Percentiles rank a stretch among this genome's conserved stretches.
phyloP scores from a whole-genome alignment of 2,329 filamentous ascomycete genomes.

The Alternaria arborescens region DNA sequence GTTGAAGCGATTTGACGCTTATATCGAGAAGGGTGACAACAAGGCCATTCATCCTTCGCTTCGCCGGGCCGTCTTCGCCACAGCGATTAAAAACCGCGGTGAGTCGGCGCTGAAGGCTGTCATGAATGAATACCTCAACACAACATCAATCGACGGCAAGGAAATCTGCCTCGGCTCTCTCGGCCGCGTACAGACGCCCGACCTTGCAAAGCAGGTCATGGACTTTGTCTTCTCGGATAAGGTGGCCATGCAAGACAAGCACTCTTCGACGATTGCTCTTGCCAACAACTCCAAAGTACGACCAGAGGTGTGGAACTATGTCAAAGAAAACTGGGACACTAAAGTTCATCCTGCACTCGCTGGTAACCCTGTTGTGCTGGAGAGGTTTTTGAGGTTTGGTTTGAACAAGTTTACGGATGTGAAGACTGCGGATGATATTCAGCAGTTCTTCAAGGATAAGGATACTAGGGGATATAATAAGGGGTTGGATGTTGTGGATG shows the following conservation, averaged over 20 bases:
- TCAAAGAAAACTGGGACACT: conserved; percentile 80
- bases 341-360: conserved; percentile 75
- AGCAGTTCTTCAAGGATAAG: conserved; percentile 83
- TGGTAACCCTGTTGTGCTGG: conserved; percentile 84
- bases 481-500: conserved; percentile 82
- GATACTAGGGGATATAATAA: conserved; percentile 88
- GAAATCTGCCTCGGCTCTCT: conserved; percentile 82
- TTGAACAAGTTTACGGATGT: conserved; percentile 80
- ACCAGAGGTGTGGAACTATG: conserved; percentile 81
- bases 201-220: conserved; percentile 73
- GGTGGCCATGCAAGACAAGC: conserved; percentile 88
- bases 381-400: conserved; percentile 83
- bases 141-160: conserved; percentile 88
- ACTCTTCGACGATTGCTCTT: conserved; percentile 78
- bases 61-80: conserved; percentile 80
- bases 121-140: conserved; percentile 84
- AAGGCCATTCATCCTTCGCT: conserved; percentile 81
- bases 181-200: conserved; percentile 73
- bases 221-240: conserved; percentile 81
- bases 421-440: conserved; percentile 76
- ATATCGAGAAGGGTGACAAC: conserved; percentile 71
- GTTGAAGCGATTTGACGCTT: conserved; percentile 80
- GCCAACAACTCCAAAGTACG: conserved; percentile 77
- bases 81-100: conserved; percentile 77
- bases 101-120: conserved; percentile 75